Evolutionary conservation across 108 stramenopile species (phyloP), one percentile per base, ranked within the genome.

Genomic region (Mediolabrus comicus): DNA sequence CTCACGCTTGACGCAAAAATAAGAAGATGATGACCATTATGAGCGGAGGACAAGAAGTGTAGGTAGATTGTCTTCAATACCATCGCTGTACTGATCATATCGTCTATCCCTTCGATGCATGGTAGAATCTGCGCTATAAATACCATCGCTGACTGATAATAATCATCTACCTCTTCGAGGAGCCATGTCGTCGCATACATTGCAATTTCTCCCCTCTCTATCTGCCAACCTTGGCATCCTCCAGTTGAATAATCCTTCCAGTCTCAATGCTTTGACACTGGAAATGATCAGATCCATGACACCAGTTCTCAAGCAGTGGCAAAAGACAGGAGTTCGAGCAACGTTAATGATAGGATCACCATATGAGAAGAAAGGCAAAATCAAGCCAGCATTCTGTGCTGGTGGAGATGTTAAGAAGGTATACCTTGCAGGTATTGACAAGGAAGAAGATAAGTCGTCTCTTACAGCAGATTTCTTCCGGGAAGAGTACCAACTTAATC

Each of bases 371-470:
- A 67, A 77, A 36, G 75, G 72, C 36, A 86, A 86, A 30, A 46
- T 22, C 31, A 66, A 80, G 31, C 83, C 83, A 28, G 62, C 84
- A 12, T 97, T 98, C 73, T 98, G 98, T 83, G 93, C 96, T 17
- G 98, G 98, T 25, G 96, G 96, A 2, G 95, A 98, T 75, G 87
- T 98, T 77, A 92, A 92, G 79, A 62, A 75, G 3, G 77, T 96
- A 2, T 91, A 83, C 43, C 53, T 83, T 31, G 58, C 79, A 2
- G 89, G 84, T 4, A 49, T 56, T 14, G 59, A 67, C 35, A 65
- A 81, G 35, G 34, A 71, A 30, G 27, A 29, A 27, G 22, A 71
- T n/a, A n/a, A n/a, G n/a, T n/a, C 81, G 38, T 4, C 38, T 29
- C 61, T 57, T 4, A 75, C 87, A 0, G 41, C 74, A 27, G 70